Evolutionary conservation across 345 rosid species (phyloP).

Genomic region (Noccaea bulbosa): DNA sequence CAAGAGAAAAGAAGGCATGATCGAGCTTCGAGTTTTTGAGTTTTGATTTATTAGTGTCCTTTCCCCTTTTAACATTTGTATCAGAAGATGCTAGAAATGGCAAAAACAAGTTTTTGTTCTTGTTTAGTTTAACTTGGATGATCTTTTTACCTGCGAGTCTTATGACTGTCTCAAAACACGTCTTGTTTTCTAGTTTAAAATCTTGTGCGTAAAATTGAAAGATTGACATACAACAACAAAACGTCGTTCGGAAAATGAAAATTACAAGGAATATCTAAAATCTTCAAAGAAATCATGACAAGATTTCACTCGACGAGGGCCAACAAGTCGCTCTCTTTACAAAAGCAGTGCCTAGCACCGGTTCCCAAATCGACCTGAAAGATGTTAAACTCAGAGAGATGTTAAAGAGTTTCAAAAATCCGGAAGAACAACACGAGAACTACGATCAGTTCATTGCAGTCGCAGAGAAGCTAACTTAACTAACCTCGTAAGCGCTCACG

Average conservation of each 20-base stretch:
- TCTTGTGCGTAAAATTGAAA: background rate
- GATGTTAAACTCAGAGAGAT: background rate
- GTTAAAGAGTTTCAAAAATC: background rate
- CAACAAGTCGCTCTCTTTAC: slow-evolving; percentile 80
- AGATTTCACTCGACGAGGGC: slow-evolving; percentile 71
- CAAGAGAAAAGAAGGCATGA: slow-evolving; percentile 84
- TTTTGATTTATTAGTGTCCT: slow-evolving; percentile 43
- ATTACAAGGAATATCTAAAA: slow-evolving; percentile 14
- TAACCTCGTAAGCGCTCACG: slow-evolving; percentile 77
- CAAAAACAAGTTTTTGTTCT: background rate
- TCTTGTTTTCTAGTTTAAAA: too few species aligned
- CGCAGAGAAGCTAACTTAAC: background rate
- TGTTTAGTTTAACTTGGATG: background rate
- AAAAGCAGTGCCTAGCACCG: slow-evolving; percentile 72
- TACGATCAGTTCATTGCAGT: background rate
- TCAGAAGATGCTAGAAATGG: slow-evolving; percentile 21
- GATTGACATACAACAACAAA: background rate
- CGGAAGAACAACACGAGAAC: background rate
- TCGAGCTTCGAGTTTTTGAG: slow-evolving; percentile 77
- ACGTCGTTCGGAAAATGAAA: slow-evolving; percentile 4
- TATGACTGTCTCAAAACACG: too few species aligned
- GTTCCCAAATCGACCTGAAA: slow-evolving; percentile 79
- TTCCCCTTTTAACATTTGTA: slow-evolving; percentile 4
- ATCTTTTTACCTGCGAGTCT: background rate
- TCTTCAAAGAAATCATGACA: slow-evolving; percentile 14